Conservation (phyloP, 2,329 filamentous ascomycete genomes). For the Clarireedia sp. region DNA sequence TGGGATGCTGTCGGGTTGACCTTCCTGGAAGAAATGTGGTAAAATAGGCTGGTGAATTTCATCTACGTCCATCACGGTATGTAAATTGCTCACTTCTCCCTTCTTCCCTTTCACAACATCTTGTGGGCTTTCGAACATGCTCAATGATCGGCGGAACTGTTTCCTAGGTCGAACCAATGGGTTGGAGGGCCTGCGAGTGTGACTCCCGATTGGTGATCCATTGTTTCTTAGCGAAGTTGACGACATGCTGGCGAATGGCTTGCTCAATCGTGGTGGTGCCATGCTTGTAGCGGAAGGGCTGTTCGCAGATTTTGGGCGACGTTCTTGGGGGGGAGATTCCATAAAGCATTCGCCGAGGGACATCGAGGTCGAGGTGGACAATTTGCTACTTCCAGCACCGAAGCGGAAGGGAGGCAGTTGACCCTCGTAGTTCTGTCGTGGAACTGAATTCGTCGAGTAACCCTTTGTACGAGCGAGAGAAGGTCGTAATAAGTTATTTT, state of each 20-base stretch:
- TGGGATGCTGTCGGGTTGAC: conserved; percentile 77
- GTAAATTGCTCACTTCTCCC: conserved; percentile 51
- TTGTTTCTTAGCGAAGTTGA: conserved; percentile 48
- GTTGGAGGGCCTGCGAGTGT: conserved; percentile 65
- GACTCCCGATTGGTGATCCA: conserved; percentile 66
- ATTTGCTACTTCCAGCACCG: conserved; percentile 44
- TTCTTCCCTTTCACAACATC: conserved; percentile 79
- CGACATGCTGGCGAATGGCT: conserved; percentile 54
- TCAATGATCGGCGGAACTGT: conserved; percentile 83
- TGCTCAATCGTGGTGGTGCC: conserved; percentile 54
- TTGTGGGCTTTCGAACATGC: conserved; percentile 93
- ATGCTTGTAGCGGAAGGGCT: conserved; percentile 48
- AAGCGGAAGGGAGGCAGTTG: conserved; percentile 72
- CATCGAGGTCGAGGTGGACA: conserved; percentile 47
- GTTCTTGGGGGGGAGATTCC: conserved; percentile 68
- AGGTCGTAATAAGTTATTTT: conserved; percentile 62
- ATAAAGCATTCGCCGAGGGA: conserved; percentile 73
- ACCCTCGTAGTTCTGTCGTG: conserved; percentile 53
- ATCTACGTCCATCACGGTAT: conserved; percentile 78
- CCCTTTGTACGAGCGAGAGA: conserved; percentile 69
- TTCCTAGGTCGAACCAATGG: conserved; percentile 71
- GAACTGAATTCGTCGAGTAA: conserved; percentile 58
- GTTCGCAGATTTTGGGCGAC: conserved; percentile 51
- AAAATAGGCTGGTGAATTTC: conserved; percentile 65
- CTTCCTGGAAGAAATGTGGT: conserved; percentile 76